Base-by-base conservation (phyloP, 2,329 filamentous ascomycete genomes). In the Cladosporium velox region DNA sequence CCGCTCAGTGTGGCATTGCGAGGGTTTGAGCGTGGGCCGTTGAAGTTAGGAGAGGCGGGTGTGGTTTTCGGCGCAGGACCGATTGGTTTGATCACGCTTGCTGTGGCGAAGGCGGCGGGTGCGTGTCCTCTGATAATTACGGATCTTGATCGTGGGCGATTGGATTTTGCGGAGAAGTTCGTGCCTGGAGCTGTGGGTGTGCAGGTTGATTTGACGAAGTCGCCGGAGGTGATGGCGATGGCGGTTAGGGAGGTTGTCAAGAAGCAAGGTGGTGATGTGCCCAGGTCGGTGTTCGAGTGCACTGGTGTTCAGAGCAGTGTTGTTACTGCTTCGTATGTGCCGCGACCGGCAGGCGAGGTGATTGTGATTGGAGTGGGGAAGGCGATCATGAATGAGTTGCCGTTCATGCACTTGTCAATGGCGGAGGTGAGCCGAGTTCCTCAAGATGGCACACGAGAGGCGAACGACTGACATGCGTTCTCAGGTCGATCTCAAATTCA, bases 91-190 rank as follows among this genome's bases (percentile, higher is more conserved):
- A 88, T 65, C 79, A 86, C 18, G 75, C 87, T 68, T 1, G 83
- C 85, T 1, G 83, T 83, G 0, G 86, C 87, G 1, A 81, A 84
- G 38, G 87, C 87, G 0, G 88, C 85, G 0, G 88, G 87, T 0
- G 93, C 94, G 0, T 85, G 85, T 67, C 93, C 89, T 74, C 85
- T 97, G 6, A 88, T 96, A 28, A 87, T 88, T 7, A 93, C 96
- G 44, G 94, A 97, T 81, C 93, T 98, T 71, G 88, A 96, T 68
- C 85, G 88, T 71, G 81, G 85, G 69, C 88, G 93, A 78, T 83
- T 97, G 68, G 87, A 91, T 66, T 95, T 97, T 75, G 93, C 94
- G 15, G 83, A 82, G 72, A 79, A 80, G 32, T 94, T 92, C 8
- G 86, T 86, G 1, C 74, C 74, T 11, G 71, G 69, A 1, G 71